phyloP scores from a whole-genome alignment of 768 basidiomycete species.

The Thelephora aurantiotincta region DNA sequence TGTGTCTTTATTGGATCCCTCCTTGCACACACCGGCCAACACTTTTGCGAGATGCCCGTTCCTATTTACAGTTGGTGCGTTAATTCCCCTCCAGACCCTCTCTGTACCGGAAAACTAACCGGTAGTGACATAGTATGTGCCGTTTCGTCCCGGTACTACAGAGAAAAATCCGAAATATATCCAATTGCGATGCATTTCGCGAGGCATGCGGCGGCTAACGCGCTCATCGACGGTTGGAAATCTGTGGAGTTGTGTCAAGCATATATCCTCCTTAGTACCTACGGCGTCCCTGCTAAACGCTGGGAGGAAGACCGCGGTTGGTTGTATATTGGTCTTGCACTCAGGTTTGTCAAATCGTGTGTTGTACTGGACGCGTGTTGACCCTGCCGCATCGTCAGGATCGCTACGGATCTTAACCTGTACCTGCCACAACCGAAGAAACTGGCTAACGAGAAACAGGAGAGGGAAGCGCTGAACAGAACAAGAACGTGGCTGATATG shows the following conservation, averaged over 20 bases:
- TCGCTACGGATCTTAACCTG: slow-evolving; percentile 82
- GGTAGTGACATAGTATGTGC: slow-evolving; percentile 51
- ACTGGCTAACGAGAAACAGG: slow-evolving; percentile 60
- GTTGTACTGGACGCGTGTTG: slow-evolving; percentile 12
- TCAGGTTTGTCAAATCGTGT: slow-evolving; percentile 32
- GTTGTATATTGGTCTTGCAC: slow-evolving; percentile 79
- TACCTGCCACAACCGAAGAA: slow-evolving; percentile 51
- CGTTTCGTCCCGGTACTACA: slow-evolving; percentile 74
- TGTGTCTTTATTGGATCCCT: slow-evolving; percentile 66
- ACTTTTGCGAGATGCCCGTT: slow-evolving; percentile 81
- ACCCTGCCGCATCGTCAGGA: slow-evolving; percentile 26
- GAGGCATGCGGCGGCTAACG: slow-evolving; percentile 68
- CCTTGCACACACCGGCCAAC: slow-evolving; percentile 64
- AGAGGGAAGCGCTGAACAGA: slow-evolving; percentile 74
- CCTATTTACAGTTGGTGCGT: slow-evolving; percentile 76
- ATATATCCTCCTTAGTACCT: slow-evolving; percentile 78
- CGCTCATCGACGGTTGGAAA: slow-evolving; percentile 41
- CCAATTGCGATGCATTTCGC: slow-evolving; percentile 85
- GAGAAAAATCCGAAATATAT: slow-evolving; percentile 72
- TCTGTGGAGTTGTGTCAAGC: slow-evolving; percentile 86
- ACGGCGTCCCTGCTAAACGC: slow-evolving; percentile 61
- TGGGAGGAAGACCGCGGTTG: slow-evolving; percentile 91
- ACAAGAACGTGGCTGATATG: slow-evolving; percentile 86
- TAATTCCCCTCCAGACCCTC: neutral
- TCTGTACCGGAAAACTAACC: neutral